phyloP scores from a whole-genome alignment of 1,139 yeast genomes.

The Casaregolazyma suthepensis region DNA sequence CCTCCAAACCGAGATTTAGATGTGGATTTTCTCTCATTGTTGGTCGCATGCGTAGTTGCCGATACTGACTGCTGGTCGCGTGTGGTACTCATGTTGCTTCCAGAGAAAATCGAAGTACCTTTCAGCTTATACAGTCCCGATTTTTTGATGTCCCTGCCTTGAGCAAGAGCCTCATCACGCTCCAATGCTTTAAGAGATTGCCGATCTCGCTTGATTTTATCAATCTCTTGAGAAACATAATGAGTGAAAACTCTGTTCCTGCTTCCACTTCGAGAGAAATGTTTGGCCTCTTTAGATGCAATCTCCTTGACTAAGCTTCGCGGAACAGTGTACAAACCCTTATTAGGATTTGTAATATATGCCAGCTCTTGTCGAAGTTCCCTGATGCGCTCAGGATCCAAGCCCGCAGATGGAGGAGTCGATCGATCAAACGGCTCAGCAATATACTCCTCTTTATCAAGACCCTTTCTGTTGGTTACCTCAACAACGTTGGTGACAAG shows the following conservation, averaged over 20 bases:
- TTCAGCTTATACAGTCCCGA: conserved; percentile 13
- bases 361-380: conserved; percentile 18
- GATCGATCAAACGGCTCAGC: neutral
- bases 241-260: conserved; percentile 40
- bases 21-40: conserved; percentile 2
- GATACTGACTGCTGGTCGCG: neutral
- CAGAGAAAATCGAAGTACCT: conserved; percentile 7
- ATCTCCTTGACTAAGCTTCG: conserved; percentile 34
- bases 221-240: conserved; percentile 43
- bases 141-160: conserved; percentile 34
- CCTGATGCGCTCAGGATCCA: neutral
- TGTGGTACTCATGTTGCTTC: conserved; percentile 1
- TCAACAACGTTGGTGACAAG: conserved; percentile 45
- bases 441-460: conserved; percentile 13
- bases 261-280: conserved; percentile 30
- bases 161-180: conserved; percentile 38
- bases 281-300: conserved; percentile 41
- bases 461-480: conserved; percentile 25
- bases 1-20: conserved; percentile 30
- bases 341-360: conserved; percentile 28
- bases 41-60: neutral
- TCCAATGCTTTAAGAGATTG: conserved; percentile 24
- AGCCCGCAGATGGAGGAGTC: neutral
- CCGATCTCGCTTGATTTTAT: conserved; percentile 48
- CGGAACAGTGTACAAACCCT: conserved; percentile 26